Evolutionary conservation across 2,329 filamentous ascomycete genomes (phyloP).

Genomic region (Cladosporium phlei): DNA sequence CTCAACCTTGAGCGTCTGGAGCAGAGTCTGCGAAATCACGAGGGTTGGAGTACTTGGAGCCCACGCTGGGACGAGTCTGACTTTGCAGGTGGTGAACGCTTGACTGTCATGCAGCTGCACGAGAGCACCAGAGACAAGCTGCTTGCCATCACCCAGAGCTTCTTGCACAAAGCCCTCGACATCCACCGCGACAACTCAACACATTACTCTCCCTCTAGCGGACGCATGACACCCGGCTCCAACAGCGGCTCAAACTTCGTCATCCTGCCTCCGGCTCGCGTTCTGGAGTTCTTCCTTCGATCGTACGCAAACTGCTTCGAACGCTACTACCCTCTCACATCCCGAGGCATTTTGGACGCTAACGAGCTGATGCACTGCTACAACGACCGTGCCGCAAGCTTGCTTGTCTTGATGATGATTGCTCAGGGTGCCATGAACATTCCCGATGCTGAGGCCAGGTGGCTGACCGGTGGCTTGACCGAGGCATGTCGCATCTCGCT

Average conservation of each 20-base stretch:
- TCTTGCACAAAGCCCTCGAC: conserved; percentile 65
- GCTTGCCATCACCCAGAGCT: conserved; percentile 66
- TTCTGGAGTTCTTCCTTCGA: conserved; percentile 63
- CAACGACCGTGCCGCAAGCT: conserved; percentile 60
- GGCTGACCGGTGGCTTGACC: conserved; percentile 61
- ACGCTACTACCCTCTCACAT: conserved; percentile 61
- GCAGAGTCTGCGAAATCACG: conserved; percentile 48
- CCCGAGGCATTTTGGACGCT: conserved; percentile 57
- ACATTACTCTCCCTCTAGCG: conserved; percentile 16
- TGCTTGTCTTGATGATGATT: conserved; percentile 67
- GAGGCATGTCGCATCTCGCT: conserved; percentile 69
- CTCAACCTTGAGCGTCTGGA: conserved; percentile 50
- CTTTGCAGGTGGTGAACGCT: conserved; percentile 42
- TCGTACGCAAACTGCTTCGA: conserved; percentile 63
- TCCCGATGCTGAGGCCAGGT: conserved; percentile 60
- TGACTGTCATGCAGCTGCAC: conserved; percentile 46
- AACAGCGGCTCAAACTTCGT: conserved; percentile 57
- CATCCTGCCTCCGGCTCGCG: conserved; percentile 60
- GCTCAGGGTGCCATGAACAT: conserved; percentile 65
- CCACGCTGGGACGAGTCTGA: conserved; percentile 48
- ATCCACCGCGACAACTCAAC: conserved; percentile 52
- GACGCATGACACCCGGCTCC: conserved; percentile 41
- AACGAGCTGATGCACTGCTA: conserved; percentile 60
- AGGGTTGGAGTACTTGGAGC: conserved; percentile 49
- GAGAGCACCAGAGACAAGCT: conserved; percentile 62